Conservation (phyloP, 192 early-diverging fungal genomes). For the Paraglomus occultum region DNA sequence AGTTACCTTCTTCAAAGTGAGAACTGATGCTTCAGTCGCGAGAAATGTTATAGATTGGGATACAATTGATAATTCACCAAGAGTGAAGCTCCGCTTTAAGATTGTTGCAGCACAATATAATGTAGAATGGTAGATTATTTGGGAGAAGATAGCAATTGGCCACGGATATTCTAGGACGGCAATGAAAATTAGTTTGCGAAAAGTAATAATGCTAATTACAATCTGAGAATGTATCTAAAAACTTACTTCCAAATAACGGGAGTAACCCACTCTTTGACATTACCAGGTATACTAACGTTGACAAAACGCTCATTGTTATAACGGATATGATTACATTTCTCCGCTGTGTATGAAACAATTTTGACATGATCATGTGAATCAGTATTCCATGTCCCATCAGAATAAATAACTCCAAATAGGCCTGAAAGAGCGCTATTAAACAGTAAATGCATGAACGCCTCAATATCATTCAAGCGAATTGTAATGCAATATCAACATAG, state of each 20-base stretch:
- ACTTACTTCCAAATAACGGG: constrained; percentile 23
- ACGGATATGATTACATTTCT: constrained; percentile 1
- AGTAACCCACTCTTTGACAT: constrained; percentile 1
- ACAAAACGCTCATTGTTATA: background rate
- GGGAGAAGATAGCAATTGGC: constrained; percentile 27
- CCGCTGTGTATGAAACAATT: background rate
- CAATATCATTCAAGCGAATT: background rate
- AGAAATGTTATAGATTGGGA: constrained; percentile 57
- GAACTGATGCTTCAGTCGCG: constrained; percentile 43
- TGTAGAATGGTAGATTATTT: constrained; percentile 38
- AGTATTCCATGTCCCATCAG: constrained; percentile 34
- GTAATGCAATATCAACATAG: background rate
- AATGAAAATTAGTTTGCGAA: constrained; percentile 30
- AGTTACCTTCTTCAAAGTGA: constrained; percentile 41
- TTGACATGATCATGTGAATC: constrained; percentile 28
- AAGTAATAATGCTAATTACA: constrained; percentile 6
- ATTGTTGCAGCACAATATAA: constrained; percentile 38
- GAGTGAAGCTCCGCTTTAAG: constrained; percentile 58
- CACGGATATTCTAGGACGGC: constrained; percentile 18
- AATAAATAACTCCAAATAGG: constrained; percentile 37
- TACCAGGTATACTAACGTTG: background rate
- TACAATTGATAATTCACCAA: constrained; percentile 65
- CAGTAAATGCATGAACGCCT: constrained; percentile 29
- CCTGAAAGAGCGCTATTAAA: constrained; percentile 32
- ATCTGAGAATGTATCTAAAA: background rate